These are phyloP conservation scores for Talinum fruticosum DNA, from an alignment of 148 eudicot genomes.

Conservation along the genomic window DNA sequence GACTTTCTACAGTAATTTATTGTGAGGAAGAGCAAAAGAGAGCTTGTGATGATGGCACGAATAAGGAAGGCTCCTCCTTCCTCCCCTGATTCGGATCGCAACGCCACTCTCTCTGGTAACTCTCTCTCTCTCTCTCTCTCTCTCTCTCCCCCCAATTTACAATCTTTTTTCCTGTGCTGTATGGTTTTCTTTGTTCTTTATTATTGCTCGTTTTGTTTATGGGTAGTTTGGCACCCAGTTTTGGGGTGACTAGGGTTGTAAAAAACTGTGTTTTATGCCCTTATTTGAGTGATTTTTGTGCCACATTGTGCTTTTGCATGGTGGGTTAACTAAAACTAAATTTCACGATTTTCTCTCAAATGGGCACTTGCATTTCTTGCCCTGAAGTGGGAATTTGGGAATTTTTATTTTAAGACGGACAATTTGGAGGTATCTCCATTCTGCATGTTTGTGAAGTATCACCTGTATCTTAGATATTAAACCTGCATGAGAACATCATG, in stretches of 20 bases:
- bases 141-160: not conserved
- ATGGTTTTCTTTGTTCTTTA: not conserved
- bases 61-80: slow-evolving; percentile 15
- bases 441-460: not conserved
- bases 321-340: not conserved
- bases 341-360: not conserved
- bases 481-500: not conserved
- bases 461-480: not conserved
- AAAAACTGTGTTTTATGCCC: not conserved
- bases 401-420: not conserved
- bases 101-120: slow-evolving; percentile 10
- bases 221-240: not conserved
- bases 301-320: slow-evolving; percentile 12
- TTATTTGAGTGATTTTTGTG: not conserved
- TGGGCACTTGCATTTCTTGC: not conserved
- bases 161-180: not conserved
- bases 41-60: slow-evolving; percentile 9
- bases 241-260: not conserved
- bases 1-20: not conserved
- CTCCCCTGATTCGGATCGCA: slow-evolving; percentile 9
- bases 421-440: not conserved
- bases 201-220: not conserved
- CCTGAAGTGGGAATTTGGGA: not conserved
- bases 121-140: not conserved
- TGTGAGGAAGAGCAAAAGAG: too few species aligned